Evolutionary conservation across 192 early-diverging fungal species (phyloP).

Genomic region (Rhizophagus prolifer): DNA sequence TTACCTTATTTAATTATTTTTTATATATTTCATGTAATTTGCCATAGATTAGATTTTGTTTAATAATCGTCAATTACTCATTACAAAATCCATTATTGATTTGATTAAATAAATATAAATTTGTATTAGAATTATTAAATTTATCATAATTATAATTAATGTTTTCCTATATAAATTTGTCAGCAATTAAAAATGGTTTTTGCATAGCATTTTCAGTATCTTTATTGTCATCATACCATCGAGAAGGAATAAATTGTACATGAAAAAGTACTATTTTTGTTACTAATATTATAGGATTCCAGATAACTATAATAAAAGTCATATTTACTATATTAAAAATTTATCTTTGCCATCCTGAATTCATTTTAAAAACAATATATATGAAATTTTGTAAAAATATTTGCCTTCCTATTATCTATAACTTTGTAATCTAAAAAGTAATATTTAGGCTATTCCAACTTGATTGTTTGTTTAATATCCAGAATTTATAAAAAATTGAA

Average conservation of each 20-base stretch:
- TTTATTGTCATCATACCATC: neutral
- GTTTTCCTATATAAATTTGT: neutral
- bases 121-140: neutral
- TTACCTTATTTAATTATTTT: neutral
- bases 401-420: too few relatives aligned
- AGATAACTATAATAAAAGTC: too few relatives aligned
- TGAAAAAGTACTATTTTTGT: neutral
- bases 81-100: neutral
- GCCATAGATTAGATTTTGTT: neutral
- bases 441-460: too few relatives aligned
- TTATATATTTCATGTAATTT: slow-evolving; percentile 1
- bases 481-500: too few relatives aligned
- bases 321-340: too few relatives aligned
- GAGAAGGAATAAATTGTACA: neutral
- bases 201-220: too few relatives aligned
- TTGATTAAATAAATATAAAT: neutral
- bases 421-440: too few relatives aligned
- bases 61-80: neutral
- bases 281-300: too few relatives aligned
- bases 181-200: neutral
- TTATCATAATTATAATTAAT: neutral
- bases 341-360: too few relatives aligned
- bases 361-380: too few relatives aligned
- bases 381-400: too few relatives aligned
- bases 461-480: too few relatives aligned